Conservation (phyloP, 495 filamentous ascomycete species). For the Penicillium mononematosum region DNA sequence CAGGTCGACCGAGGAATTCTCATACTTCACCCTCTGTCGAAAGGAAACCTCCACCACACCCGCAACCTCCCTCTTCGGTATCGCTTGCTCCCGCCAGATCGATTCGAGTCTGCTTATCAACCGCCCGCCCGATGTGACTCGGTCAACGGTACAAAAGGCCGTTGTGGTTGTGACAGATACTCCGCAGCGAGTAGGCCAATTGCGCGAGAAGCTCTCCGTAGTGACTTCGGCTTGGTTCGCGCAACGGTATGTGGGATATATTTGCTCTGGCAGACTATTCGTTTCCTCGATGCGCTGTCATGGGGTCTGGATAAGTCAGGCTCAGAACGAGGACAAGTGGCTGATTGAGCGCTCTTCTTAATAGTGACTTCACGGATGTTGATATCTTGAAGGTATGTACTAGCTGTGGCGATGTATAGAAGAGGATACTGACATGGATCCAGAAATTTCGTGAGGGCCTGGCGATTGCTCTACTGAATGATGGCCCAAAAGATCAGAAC, state of each 20-base stretch:
- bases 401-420: not conserved
- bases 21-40: conserved; percentile 90
- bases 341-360: conserved; percentile 17
- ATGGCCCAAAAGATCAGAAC: conserved; percentile 79
- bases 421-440: conserved; percentile 25
- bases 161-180: conserved; percentile 95
- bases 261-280: not conserved
- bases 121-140: conserved; percentile 82
- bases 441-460: conserved; percentile 90
- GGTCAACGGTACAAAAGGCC: conserved; percentile 95
- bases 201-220: conserved; percentile 79
- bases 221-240: conserved; percentile 97
- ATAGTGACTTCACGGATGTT: conserved; percentile 67
- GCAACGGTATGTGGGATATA: conserved; percentile 67
- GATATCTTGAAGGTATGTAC: conserved; percentile 65
- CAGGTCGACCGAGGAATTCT: conserved; percentile 90
- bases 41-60: conserved; percentile 55
- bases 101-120: conserved; percentile 73
- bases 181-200: conserved; percentile 74
- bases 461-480: conserved; percentile 60
- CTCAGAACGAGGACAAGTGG: conserved; percentile 7
- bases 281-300: not conserved
- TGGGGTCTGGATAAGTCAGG: not conserved
- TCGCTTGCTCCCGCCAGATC: conserved; percentile 90
- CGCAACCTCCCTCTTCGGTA: conserved; percentile 91